phyloP scores from a whole-genome alignment of 768 basidiomycete species.

The Tylopilus felleus region DNA sequence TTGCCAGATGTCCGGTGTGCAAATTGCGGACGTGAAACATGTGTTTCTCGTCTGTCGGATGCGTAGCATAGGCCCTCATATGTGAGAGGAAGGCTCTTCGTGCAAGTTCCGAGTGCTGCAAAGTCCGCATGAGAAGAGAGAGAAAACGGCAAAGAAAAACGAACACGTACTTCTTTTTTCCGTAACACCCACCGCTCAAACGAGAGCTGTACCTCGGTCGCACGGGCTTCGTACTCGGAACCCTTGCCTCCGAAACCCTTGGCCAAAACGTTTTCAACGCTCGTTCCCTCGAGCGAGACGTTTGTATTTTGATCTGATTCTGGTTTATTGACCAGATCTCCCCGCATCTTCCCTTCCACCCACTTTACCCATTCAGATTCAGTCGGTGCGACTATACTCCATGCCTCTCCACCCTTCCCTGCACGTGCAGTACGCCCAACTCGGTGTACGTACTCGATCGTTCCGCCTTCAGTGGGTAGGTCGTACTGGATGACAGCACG shows the following conservation, averaged over 20 bases:
- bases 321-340: conserved; percentile 34
- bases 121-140: conserved; percentile 1
- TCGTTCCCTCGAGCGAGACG: conserved; percentile 54
- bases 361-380: conserved; percentile 89
- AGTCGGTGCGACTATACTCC: conserved; percentile 85
- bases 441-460: conserved; percentile 94
- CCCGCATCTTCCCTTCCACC: conserved; percentile 81
- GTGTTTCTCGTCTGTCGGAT: conserved; percentile 91
- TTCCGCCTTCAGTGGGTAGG: conserved; percentile 94
- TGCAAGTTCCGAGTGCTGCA: conserved; percentile 72
- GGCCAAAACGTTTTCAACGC: conserved; percentile 67
- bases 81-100: conserved; percentile 88
- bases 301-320: conserved; percentile 34
- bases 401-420: conserved; percentile 93
- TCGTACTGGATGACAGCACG: conserved; percentile 95
- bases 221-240: conserved; percentile 78
- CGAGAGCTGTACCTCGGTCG: conserved; percentile 92
- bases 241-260: conserved; percentile 85
- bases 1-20: conserved; percentile 92
- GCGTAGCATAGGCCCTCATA: conserved; percentile 95
- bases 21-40: conserved; percentile 95
- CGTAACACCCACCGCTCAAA: conserved; percentile 92
- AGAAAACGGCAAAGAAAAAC: background rate
- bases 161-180: conserved; percentile 57
- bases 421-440: conserved; percentile 97